Base-by-base conservation (phyloP, 768 basidiomycete genomes). In the Psilocybe cubensis region DNA sequence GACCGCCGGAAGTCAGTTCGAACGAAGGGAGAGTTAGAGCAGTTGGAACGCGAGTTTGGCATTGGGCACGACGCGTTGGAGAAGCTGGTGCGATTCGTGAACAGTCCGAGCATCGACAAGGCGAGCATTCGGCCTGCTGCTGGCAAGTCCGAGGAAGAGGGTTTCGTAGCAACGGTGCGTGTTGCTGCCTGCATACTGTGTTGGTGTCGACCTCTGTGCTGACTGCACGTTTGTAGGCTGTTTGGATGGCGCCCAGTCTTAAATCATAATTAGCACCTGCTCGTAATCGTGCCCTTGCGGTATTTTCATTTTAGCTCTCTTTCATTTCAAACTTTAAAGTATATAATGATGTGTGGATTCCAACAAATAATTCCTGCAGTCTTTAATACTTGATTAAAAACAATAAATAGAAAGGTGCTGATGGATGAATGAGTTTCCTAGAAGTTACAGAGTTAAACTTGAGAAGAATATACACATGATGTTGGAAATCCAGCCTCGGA, bases 91-190 rank as follows among this genome's bases (percentile, higher is more conserved):
- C 74, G 76, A 54, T 78, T 79, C 66, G 80, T 93, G 66, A 91
- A 77, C 64, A 84, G 81, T 45, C 88, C 90, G 12, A 89, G 85
- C 67, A 74, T 89, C 5, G 77, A 81, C 45, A 74, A 71, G 2
- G 77, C 79, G 10, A 74, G 76, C 18, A 73, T 76, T 25, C 75
- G 76, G 60, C 74, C 68, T 48, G 61, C 63, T 44, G 57, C 60
- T 20, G 78, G 76, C n/a, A 76, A 82, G 56, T 78, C 84, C 17
- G 89, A 88, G 1, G 79, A 84, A 49, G 87, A 87, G 62, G 74
- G 66, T 38, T 61, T 79, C 11, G 78, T 77, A 27, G 80, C 78
- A 70, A 76, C 71, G 74, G 88, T 85, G 59, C 57, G 85, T 60
- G 6, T 45, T 14, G 33, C 23, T 17, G n/a, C 25, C 23, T 41